These are phyloP conservation scores for Trichosporon coremiiforme DNA, from an alignment of 1,284 basidiomycete genomes.

Conservation along the genomic window DNA sequence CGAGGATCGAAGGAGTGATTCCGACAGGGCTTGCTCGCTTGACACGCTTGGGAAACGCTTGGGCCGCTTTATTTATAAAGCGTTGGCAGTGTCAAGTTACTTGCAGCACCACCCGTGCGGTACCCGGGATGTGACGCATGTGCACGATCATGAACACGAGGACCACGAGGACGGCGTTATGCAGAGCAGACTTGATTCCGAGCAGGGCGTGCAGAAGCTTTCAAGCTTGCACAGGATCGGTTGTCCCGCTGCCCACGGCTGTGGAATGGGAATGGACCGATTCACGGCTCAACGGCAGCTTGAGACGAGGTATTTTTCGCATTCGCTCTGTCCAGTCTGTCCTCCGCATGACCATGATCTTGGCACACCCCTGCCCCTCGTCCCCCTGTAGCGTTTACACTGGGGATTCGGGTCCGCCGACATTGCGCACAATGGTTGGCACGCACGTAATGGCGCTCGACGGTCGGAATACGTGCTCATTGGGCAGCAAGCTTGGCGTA, in stretches of 20 bases:
- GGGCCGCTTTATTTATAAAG: background rate
- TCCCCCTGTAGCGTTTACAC: background rate
- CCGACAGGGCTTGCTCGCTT: too few species aligned
- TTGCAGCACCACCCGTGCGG: background rate
- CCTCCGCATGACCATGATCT: background rate
- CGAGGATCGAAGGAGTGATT: too few species aligned
- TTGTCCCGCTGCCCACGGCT: background rate
- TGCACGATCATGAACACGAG: background rate
- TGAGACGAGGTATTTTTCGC: background rate
- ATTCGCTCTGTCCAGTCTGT: background rate
- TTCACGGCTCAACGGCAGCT: background rate
- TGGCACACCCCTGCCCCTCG: background rate
- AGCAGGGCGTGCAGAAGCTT: too few species aligned
- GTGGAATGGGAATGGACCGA: background rate
- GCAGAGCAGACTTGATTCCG: too few species aligned
- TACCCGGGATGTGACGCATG: too few species aligned
- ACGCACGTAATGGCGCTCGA: background rate
- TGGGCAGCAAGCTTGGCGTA: background rate
- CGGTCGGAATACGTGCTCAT: constrained; percentile 3
- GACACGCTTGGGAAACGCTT: background rate
- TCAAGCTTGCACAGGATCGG: background rate
- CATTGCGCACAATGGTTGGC: background rate
- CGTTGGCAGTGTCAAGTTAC: background rate
- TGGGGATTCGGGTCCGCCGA: background rate
- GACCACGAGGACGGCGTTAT: background rate